Base-by-base conservation (phyloP, 2,329 filamentous ascomycete genomes). In the Exophiala spinifera region DNA sequence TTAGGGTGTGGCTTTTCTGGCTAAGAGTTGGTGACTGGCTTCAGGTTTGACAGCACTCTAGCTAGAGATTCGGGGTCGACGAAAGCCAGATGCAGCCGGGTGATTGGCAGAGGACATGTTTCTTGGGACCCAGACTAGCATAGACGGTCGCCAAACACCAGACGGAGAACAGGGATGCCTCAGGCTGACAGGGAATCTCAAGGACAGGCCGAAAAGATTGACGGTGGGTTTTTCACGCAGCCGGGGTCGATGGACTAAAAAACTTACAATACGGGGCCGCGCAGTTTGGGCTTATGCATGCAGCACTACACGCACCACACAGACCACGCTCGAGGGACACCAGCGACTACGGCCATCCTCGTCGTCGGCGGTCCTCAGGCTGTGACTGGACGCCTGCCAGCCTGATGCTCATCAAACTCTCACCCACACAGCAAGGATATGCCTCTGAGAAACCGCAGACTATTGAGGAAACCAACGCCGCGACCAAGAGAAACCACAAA, bases 1-100 rank as follows among this genome's bases (percentile, higher is more conserved):
- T 51, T 47, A 47, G 25, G 25, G 31, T 51, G 53, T 46, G 47
- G 46, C 52, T 57, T 45, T 43, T n/a, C n/a, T 33, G 46, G 31
- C 21, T 31, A 6, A 37, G 43, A 49, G 48, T 44, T 36, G 47
- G n/a, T 44, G 46, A 53, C 46, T 51, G 46, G 51, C 49, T 50
- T 49, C 36, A 43, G 31, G 23, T n/a, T n/a, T 43, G 21, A n/a
- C 42, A 23, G 23, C n/a, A 44, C n/a, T 10, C 20, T 23, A 44
- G 23, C 20, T 23, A 44, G 23, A 25, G 23, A 21, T 21, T 44
- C 42, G 42, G 42, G 28, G 42, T 44, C 42, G 42, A 44, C 42
- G 42, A 44, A 25, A 44, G 42, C 42, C 42, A 44, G 42, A 44
- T n/a, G 21, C 42, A 44, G 20, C 20, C n/a, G 42, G 42, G 42